phyloP scores from a whole-genome alignment of 768 basidiomycete species.

The Russula vinacea region DNA sequence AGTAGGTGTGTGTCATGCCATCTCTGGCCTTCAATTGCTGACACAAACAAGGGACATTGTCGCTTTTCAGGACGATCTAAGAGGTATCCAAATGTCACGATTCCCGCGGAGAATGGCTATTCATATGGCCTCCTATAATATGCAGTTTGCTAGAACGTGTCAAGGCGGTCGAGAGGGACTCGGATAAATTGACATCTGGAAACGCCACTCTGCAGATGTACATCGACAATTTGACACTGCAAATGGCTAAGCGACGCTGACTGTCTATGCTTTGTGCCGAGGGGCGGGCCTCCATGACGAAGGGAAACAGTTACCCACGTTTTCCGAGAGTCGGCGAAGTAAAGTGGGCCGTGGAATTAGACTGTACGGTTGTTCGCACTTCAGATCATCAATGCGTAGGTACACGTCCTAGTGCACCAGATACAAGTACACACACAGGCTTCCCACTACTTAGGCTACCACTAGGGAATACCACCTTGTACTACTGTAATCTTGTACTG shows the following conservation, averaged over 20 bases:
- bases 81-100: conserved; percentile 45
- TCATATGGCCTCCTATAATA: conserved; percentile 8
- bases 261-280: neutral
- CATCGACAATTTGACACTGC: conserved; percentile 83
- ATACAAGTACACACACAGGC: neutral
- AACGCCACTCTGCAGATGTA: conserved; percentile 86
- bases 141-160: conserved; percentile 66
- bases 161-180: conserved; percentile 66
- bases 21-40: neutral
- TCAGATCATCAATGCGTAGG: neutral
- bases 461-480: neutral
- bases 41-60: conserved; percentile 57
- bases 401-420: too few species aligned
- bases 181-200: conserved; percentile 75
- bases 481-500: neutral
- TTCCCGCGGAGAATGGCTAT: neutral
- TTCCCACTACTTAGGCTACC: too few species aligned
- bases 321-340: neutral
- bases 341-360: too few species aligned
- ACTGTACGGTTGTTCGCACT: neutral
- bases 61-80: conserved; percentile 73
- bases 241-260: conserved; percentile 78
- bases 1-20: conserved; percentile 46
- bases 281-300: neutral
- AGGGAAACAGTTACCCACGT: neutral